These are phyloP conservation scores for Phytopythium vexans DNA, from an alignment of 352 stramenopile genomes.

Conservation along the genomic window DNA sequence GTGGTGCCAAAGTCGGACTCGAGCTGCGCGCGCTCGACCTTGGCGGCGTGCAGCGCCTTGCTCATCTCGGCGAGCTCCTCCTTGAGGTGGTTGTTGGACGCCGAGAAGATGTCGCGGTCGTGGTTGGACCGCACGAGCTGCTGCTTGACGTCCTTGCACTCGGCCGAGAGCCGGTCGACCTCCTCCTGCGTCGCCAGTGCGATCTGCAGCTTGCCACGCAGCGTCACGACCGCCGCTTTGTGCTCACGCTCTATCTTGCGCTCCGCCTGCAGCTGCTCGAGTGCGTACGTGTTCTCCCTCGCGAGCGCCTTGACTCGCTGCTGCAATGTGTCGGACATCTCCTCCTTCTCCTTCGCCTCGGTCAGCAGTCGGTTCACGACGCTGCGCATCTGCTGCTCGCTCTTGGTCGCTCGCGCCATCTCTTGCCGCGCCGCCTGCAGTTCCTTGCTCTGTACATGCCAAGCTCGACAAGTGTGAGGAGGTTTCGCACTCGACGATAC, in stretches of 20 bases:
- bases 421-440: conserved; percentile 57
- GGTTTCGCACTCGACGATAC: neutral
- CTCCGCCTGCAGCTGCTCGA: conserved; percentile 69
- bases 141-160: conserved; percentile 68
- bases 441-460: conserved; percentile 50
- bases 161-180: conserved; percentile 45
- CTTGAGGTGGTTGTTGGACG: conserved; percentile 73
- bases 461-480: neutral
- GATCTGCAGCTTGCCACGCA: conserved; percentile 71
- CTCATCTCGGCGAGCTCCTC: conserved; percentile 64
- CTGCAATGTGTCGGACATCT: conserved; percentile 72
- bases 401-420: conserved; percentile 61
- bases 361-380: conserved; percentile 61
- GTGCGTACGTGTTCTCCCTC: conserved; percentile 75
- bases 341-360: conserved; percentile 70
- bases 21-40: conserved; percentile 69
- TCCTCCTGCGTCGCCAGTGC: conserved; percentile 64
- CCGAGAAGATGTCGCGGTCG: conserved; percentile 74
- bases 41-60: conserved; percentile 57
- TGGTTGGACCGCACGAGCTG: conserved; percentile 67
- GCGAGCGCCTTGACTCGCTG: conserved; percentile 68
- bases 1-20: conserved; percentile 69
- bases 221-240: conserved; percentile 53
- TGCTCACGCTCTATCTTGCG: conserved; percentile 75
- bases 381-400: conserved; percentile 64